Evolutionary conservation across 73 alveolate genomes (phyloP), one percentile per base, ranked within the genome.

Genomic region (Effrenium voratum): DNA sequence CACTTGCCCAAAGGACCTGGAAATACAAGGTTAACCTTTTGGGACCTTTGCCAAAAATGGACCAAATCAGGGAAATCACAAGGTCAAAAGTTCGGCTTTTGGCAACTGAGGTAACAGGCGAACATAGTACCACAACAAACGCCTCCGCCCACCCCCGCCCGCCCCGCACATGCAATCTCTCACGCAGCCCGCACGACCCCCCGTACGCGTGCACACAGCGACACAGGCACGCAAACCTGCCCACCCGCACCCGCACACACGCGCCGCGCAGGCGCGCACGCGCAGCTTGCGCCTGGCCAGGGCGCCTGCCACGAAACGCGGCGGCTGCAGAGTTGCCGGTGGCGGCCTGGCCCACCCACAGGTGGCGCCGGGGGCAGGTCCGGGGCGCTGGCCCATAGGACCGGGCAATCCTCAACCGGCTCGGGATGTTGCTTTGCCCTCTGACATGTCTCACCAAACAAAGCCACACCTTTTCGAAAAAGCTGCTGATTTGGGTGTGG

Each of bases 341-440:
- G n/a, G n/a, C n/a, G n/a, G n/a, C n/a, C n/a, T n/a, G 50, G 46
- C 92, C 92, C 30, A 82, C 92, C 10, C 49, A 50, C 52, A 82
- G 92, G 28, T 46, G 75, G 28, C 49, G 47, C 36, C 92, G 26
- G 32, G 75, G 36, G 50, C 92, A 82, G 1, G 52, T 47, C 34
- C 75, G 47, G 46, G 92, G 92, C 34, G 92, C 75, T 4, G 49
- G 49, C 50, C 92, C 92, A 82, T 82, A 82, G 50, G 92, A 82
- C 8, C 92, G 92, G 22, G 70, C 92, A 22, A 82, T 82, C 90
- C 90, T 79, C 19, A 40, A 38, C 38, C n/a, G n/a, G n/a, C n/a
- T n/a, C n/a, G n/a, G n/a, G n/a, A n/a, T n/a, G n/a, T n/a, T n/a
- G n/a, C n/a, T n/a, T n/a, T n/a, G n/a, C n/a, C n/a, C n/a, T n/a